phyloP scores from a whole-genome alignment of 768 basidiomycete species.

The Tylopilus balloui region DNA sequence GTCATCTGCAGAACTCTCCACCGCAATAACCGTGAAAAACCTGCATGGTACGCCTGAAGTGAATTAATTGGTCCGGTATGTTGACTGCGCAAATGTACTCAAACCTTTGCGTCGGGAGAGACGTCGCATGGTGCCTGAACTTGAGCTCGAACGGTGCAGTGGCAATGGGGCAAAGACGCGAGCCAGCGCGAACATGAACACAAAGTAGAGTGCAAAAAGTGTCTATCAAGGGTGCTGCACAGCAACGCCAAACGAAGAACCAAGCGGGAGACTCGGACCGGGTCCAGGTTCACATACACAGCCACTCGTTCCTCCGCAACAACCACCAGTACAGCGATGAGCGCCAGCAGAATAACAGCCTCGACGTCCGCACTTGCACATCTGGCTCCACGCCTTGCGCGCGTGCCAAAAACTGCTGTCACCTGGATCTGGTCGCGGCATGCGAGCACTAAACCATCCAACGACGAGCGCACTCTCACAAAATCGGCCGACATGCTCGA shows the following conservation, averaged over 20 bases:
- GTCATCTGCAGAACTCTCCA: constrained; percentile 93
- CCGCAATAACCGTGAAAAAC: constrained; percentile 60
- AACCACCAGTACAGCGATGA: constrained; percentile 1
- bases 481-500: constrained; percentile 23
- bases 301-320: background rate
- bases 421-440: constrained; percentile 5
- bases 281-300: background rate
- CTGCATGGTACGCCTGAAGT: constrained; percentile 3
- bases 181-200: background rate
- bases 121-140: background rate
- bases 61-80: background rate
- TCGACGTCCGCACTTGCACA: background rate
- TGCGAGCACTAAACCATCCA: constrained; percentile 15
- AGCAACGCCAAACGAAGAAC: too few species aligned
- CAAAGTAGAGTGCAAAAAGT: background rate
- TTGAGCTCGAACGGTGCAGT: background rate
- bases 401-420: background rate
- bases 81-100: background rate
- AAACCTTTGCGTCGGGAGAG: background rate
- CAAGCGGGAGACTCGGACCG: background rate
- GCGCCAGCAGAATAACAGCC: constrained; percentile 4
- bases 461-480: constrained; percentile 21
- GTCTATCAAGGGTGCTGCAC: too few species aligned
- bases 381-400: background rate
- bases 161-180: background rate